phyloP scores from a whole-genome alignment of 2,329 filamentous ascomycete genomes.

The Ceratocystiopsis brevicomis region DNA sequence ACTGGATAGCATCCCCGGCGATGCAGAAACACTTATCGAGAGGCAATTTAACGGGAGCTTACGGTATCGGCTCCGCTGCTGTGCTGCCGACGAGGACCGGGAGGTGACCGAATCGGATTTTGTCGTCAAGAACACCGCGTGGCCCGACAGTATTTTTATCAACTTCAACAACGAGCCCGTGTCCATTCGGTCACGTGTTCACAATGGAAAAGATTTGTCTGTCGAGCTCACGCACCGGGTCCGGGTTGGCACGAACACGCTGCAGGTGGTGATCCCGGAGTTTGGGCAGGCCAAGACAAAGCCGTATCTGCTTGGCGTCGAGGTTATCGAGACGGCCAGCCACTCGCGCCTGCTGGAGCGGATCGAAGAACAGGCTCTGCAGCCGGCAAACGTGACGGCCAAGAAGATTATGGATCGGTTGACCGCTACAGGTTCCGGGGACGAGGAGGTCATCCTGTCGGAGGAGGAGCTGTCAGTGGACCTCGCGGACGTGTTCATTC shows the following conservation, averaged over 20 bases:
- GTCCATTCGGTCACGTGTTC: constrained; percentile 42
- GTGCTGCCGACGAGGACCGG: constrained; percentile 15
- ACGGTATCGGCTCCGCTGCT: constrained; percentile 52
- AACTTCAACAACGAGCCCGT: constrained; percentile 44
- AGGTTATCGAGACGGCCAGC: constrained; percentile 40
- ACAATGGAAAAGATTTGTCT: constrained; percentile 59
- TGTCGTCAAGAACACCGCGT: constrained; percentile 43
- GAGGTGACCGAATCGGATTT: constrained; percentile 31
- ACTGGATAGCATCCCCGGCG: constrained; percentile 12
- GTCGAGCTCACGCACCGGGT: constrained; percentile 51
- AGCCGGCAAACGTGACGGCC: constrained; percentile 30
- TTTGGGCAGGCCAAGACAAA: not conserved
- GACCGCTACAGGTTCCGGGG: constrained; percentile 16
- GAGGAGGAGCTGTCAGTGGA: constrained; percentile 40
- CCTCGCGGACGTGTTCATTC: constrained; percentile 48
- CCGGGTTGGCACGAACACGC: constrained; percentile 36
- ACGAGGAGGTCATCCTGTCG: constrained; percentile 46
- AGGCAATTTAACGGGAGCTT: constrained; percentile 31
- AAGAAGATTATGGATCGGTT: constrained; percentile 35
- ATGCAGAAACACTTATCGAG: constrained; percentile 18
- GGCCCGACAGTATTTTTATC: constrained; percentile 54
- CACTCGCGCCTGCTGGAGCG: constrained; percentile 24
- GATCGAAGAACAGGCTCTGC: constrained; percentile 17
- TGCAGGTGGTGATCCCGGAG: constrained; percentile 32
- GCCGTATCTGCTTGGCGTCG: constrained; percentile 41